Conservation (phyloP, 164 flowering plant species). For the Tetrastigma voinierianum region DNA sequence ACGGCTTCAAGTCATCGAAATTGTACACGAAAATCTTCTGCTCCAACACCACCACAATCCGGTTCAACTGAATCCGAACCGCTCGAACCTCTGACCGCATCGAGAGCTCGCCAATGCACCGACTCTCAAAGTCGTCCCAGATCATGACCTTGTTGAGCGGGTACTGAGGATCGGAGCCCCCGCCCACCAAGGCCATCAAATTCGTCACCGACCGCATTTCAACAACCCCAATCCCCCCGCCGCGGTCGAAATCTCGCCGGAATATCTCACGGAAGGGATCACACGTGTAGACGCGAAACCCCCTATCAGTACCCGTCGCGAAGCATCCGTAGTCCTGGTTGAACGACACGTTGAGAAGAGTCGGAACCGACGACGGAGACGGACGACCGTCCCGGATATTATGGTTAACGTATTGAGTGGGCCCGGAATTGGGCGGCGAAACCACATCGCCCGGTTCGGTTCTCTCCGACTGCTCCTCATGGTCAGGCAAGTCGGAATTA, state of each 20-base stretch:
- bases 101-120: conserved; percentile 70
- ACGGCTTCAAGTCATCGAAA: conserved; percentile 55
- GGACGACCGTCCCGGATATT: neutral
- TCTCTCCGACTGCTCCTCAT: too few relatives aligned
- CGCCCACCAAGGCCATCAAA: conserved; percentile 68
- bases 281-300: conserved; percentile 74
- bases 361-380: conserved; percentile 12
- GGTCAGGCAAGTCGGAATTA: too few relatives aligned
- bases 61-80: conserved; percentile 52
- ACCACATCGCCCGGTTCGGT: neutral
- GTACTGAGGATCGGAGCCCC: conserved; percentile 70
- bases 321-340: conserved; percentile 74
- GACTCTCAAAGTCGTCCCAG: conserved; percentile 80
- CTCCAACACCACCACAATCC: conserved; percentile 59
- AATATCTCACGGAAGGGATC: conserved; percentile 76
- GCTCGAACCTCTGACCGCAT: conserved; percentile 57
- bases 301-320: conserved; percentile 59
- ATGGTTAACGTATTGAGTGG: neutral
- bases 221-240: conserved; percentile 62
- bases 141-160: conserved; percentile 81
- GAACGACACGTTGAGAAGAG: conserved; percentile 58
- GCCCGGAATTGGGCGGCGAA: neutral
- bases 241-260: conserved; percentile 56
- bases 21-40: conserved; percentile 66
- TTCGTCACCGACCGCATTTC: conserved; percentile 85